These are phyloP conservation scores for Uronychia setigera DNA, from an alignment of 73 alveolate species.

Conservation along the genomic window DNA sequence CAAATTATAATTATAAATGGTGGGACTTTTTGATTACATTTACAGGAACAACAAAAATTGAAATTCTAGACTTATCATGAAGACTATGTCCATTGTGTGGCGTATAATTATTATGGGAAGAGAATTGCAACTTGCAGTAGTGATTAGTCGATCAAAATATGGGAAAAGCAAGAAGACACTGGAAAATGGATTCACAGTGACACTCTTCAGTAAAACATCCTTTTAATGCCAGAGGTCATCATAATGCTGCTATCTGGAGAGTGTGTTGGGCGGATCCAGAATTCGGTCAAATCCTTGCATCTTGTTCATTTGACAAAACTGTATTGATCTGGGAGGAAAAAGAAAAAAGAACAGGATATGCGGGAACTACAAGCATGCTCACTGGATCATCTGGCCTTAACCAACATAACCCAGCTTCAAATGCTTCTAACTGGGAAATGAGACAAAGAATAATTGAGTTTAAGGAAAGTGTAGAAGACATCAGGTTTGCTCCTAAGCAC, in stretches of 20 bases:
- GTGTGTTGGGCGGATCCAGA: constrained; percentile 74
- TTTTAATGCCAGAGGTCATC: constrained; percentile 28
- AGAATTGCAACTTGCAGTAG: constrained; percentile 61
- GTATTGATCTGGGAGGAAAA: constrained; percentile 55
- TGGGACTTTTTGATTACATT: neutral
- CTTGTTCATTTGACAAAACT: constrained; percentile 51
- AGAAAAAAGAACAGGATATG: constrained; percentile 13
- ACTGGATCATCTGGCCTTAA: neutral
- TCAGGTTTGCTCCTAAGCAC: constrained; percentile 69
- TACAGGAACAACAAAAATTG: neutral
- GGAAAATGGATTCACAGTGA: constrained; percentile 31
- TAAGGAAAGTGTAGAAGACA: constrained; percentile 56
- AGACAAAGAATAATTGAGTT: constrained; percentile 22
- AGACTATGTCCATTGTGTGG: constrained; percentile 53
- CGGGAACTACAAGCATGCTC: neutral
- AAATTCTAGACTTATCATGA: constrained; percentile 40
- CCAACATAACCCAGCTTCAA: neutral
- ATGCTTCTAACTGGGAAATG: constrained; percentile 36
- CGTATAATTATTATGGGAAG: constrained; percentile 56
- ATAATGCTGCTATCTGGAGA: constrained; percentile 52
- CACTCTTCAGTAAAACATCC: constrained; percentile 25
- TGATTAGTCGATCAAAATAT: constrained; percentile 54
- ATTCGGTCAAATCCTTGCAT: constrained; percentile 59
- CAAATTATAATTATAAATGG: neutral
- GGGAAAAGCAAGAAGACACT: constrained; percentile 42